Base-by-base conservation (phyloP, 2,329 filamentous ascomycete genomes). In the Decorospora gaudefroyi region DNA sequence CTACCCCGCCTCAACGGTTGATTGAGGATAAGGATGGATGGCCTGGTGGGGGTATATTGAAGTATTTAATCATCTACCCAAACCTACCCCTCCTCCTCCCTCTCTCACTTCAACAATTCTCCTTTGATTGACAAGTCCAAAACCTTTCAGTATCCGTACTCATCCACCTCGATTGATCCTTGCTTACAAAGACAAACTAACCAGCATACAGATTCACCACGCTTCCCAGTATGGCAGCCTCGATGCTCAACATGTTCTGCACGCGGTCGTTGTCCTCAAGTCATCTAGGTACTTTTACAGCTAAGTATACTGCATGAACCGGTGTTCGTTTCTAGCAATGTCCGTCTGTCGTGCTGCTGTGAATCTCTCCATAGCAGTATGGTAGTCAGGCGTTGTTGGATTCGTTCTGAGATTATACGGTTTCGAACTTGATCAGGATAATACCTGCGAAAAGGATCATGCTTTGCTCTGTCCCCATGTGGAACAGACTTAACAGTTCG, bases 391-490 rank as follows among this genome's bases (percentile, higher is more conserved):
- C 27, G 31, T 22, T 35, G 34, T 47, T 60, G 55, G 62, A 60
- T 64, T 74, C 72, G 76, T 76, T 79, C 82, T 89, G 86, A 92
- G 87, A 93, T 84, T 84, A 93, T 87, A 93, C 88, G 88, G 89
- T 86, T 78, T 78, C 10, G 76, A 90, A 92, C 88, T 92, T 92
- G 88, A 92, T 91, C 88, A 89, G 87, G 89, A 91, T 92, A 92
- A 93, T 93, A 89, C 89, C 87, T 90, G 90, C 90, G 90, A 90
- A 93, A 95, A 90, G 42, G 87, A 95, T 93, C 90, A 95, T 95
- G 89, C 88, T 81, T 81, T 55, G 80, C 76, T 76, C 74, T 55
- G 74, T 70, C 64, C 39, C 34, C 22, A 6, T 1, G 7, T 21
- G 48, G 60, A 60, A 36, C 53, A 61, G 18, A 32, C 61, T 65